phyloP scores from a whole-genome alignment of 371 early-diverging fungal species.

The Fennellomyces sp. region DNA sequence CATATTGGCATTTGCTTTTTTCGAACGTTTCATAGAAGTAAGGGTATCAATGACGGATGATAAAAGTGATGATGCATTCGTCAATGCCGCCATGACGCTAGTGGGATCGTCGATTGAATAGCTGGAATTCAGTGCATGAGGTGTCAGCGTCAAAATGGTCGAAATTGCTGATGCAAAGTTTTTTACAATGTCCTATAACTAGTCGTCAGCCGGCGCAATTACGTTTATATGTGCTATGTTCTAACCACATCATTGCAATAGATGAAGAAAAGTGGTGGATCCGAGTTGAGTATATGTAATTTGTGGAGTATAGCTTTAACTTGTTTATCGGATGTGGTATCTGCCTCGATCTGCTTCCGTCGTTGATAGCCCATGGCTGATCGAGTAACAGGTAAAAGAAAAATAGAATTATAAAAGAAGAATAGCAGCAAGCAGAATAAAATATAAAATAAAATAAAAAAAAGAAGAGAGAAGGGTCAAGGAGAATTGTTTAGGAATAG shows the following conservation, averaged over 20 bases:
- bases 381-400: no score
- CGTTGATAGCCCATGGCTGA: no score
- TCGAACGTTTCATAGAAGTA: neutral
- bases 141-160: conserved; percentile 8
- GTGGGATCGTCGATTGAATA: neutral
- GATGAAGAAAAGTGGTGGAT: neutral
- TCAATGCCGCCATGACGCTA: neutral
- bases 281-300: neutral
- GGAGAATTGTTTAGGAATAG: neutral
- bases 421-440: neutral
- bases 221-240: neutral
- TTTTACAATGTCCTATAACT: neutral
- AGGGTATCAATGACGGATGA: conserved; percentile 6
- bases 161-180: conserved; percentile 7
- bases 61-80: conserved; percentile 7
- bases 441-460: no score
- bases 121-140: conserved; percentile 2
- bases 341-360: neutral
- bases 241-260: conserved; percentile 2
- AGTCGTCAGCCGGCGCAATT: neutral
- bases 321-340: neutral
- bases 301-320: neutral
- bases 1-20: neutral
- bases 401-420: neutral
- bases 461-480: neutral